Percentiles rank a stretch among this genome's conserved stretches.
Conservation (phyloP, 202 grass and related monocot species). For the Hordeum pubiflorum region DNA sequence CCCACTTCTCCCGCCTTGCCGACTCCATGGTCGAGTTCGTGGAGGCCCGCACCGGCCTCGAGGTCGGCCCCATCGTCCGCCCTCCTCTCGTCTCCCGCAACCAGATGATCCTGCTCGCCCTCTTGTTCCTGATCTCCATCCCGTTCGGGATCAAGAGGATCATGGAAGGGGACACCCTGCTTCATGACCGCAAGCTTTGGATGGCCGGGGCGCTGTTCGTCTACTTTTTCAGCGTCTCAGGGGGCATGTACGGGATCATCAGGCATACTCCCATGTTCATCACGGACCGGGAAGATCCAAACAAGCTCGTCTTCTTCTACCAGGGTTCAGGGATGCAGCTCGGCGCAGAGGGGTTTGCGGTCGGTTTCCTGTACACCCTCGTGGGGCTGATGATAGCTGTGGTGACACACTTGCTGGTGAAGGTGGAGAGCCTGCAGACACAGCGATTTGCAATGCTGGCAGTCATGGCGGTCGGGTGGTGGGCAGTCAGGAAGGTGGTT, state of each 20-base stretch:
- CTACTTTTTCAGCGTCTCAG: slow-evolving; percentile 94
- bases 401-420: slow-evolving; percentile 65
- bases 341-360: slow-evolving; percentile 75
- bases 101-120: slow-evolving; percentile 50
- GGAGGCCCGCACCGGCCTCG: slow-evolving; percentile 58
- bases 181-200: slow-evolving; percentile 76
- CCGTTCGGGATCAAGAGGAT: slow-evolving; percentile 75
- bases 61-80: slow-evolving; percentile 77
- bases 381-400: slow-evolving; percentile 73
- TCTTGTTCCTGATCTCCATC: slow-evolving; percentile 49
- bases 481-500: slow-evolving; percentile 89
- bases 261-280: slow-evolving; percentile 81
- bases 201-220: slow-evolving; percentile 70
- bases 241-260: slow-evolving; percentile 91
- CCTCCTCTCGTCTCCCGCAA: slow-evolving; percentile 68
- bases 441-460: slow-evolving; percentile 75
- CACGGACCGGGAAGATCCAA: slow-evolving; percentile 58
- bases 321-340: slow-evolving; percentile 95
- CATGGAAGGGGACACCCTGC: slow-evolving; percentile 64
- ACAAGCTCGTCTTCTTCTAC: slow-evolving; percentile 87
- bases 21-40: slow-evolving; percentile 97
- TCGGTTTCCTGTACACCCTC: slow-evolving; percentile 80
- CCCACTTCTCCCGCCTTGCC: slow-evolving; percentile 70
- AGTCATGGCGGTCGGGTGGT: slow-evolving; percentile 57
- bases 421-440: slow-evolving; percentile 38